These are phyloP conservation scores for Colletotrichum musicola DNA, from an alignment of 2,329 filamentous ascomycete genomes.

Conservation along the genomic window DNA sequence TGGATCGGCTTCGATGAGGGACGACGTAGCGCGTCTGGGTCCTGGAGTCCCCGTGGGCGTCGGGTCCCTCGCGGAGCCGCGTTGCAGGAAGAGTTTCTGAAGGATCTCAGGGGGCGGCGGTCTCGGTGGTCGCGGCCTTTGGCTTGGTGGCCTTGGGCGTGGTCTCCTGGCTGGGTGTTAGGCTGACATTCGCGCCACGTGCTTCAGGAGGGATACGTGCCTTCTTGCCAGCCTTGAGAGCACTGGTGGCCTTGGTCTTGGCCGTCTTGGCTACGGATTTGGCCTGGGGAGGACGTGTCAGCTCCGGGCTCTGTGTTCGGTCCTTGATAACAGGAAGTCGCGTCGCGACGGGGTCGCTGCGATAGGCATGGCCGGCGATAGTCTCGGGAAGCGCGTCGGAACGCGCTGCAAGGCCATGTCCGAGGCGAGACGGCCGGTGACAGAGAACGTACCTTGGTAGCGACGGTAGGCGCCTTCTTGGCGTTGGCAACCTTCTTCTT, in stretches of 20 bases:
- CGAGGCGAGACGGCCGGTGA: background rate
- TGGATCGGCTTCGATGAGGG: background rate
- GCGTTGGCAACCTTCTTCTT: constrained; percentile 38
- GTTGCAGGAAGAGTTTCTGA: background rate
- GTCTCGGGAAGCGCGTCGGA: too few relatives aligned
- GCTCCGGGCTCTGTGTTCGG: background rate
- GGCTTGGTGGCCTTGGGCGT: constrained; percentile 39
- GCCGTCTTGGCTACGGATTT: constrained; percentile 38
- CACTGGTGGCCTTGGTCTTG: constrained; percentile 28
- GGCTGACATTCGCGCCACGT: background rate
- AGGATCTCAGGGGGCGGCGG: constrained; percentile 4
- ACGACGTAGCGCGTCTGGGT: background rate
- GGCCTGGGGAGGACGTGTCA: constrained; percentile 15
- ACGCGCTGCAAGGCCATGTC: background rate
- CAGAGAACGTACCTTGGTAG: constrained; percentile 32
- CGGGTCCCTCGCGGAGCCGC: background rate
- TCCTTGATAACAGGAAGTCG: too few relatives aligned
- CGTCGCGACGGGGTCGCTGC: too few relatives aligned
- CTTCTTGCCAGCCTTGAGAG: constrained; percentile 38
- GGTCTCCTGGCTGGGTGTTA: constrained; percentile 18
- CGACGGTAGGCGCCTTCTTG: constrained; percentile 38
- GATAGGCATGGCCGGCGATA: background rate
- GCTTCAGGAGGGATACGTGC: background rate
- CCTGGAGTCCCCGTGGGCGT: background rate
- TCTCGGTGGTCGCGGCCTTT: constrained; percentile 18